Evolutionary conservation across 345 rosid species (phyloP), one percentile per base, ranked within the genome.

Genomic region (Turnera subulata): DNA sequence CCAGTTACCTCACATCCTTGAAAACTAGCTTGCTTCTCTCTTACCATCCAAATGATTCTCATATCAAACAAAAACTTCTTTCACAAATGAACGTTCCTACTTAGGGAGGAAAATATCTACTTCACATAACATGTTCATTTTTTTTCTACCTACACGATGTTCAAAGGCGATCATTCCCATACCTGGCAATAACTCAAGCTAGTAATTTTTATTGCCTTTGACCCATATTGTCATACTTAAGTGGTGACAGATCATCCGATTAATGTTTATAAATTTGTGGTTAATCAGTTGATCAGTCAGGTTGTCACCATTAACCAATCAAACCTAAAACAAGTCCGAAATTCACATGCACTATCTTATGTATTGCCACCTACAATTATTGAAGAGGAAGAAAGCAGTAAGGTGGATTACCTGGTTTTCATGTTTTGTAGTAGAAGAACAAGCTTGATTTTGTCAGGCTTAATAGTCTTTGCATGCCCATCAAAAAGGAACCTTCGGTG

Each of bases 401-500:
- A 12, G 62, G 35, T 20, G 21, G 43, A 37, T 55, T 79, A 92
- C 98, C 98, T 86, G 64, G 83, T 65, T 50, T 64, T 74, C 84
- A 68, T 81, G 74, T 89, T 81, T 33, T 89, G 93, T 69, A 92
- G 82, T 50, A 86, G 77, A 65, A 78, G 67, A 63, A 79, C 95
- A 53, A 92, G 86, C 77, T 84, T 89, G 55, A 76, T 83, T 55
- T 92, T 92, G 53, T 92, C 91, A 9, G 96, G 98, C 54, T 66
- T 86, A 62, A 91, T 74, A 32, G 96, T 91, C 76, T 86, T 91
- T 2, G 97, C 83, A 72, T 92, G 98, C 55, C 97, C 96, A 52
- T 75, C 80, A 25, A 78, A 84, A 46, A 92, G 80, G 63, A 86
- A 92, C 78, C 95, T 80, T 19, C 95, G 80, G 61, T 92, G 98